Evolutionary conservation across 768 basidiomycete species (phyloP).

Genomic region (Suillus discolor): DNA sequence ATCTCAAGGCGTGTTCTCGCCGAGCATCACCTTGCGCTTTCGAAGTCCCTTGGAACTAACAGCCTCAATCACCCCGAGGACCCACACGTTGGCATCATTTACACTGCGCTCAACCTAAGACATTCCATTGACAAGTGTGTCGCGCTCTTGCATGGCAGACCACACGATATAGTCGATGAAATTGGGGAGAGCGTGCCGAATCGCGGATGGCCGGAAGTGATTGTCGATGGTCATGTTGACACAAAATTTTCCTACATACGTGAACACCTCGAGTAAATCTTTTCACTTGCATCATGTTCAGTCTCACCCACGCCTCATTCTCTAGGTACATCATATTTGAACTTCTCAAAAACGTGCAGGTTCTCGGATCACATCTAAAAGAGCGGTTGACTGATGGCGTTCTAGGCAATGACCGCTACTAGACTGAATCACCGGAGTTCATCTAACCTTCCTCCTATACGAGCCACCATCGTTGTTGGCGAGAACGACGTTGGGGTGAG

Average conservation of each 20-base stretch:
- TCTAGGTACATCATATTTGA: conserved; percentile 85
- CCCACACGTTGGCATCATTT: conserved; percentile 83
- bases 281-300: background rate
- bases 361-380: background rate
- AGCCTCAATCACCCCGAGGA: conserved; percentile 41
- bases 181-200: conserved; percentile 26
- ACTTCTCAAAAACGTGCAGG: conserved; percentile 81
- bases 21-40: conserved; percentile 87
- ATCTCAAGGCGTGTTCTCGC: conserved; percentile 88
- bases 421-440: conserved; percentile 48
- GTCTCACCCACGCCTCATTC: conserved; percentile 3
- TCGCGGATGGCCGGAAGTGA: conserved; percentile 60
- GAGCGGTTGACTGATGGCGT: conserved; percentile 7
- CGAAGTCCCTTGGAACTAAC: conserved; percentile 49
- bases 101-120: conserved; percentile 70
- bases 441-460: conserved; percentile 58
- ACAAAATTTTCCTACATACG: conserved; percentile 81
- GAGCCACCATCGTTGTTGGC: conserved; percentile 75
- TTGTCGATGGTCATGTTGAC: conserved; percentile 71
- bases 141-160: conserved; percentile 52
- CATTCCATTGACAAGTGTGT: conserved; percentile 73
- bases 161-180: conserved; percentile 46
- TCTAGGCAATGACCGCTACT: conserved; percentile 77
- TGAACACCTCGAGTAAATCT: conserved; percentile 79
- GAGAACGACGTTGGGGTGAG: conserved; percentile 76